Base-by-base conservation (phyloP, 345 rosid species). In the Abelmoschus esculentus region DNA sequence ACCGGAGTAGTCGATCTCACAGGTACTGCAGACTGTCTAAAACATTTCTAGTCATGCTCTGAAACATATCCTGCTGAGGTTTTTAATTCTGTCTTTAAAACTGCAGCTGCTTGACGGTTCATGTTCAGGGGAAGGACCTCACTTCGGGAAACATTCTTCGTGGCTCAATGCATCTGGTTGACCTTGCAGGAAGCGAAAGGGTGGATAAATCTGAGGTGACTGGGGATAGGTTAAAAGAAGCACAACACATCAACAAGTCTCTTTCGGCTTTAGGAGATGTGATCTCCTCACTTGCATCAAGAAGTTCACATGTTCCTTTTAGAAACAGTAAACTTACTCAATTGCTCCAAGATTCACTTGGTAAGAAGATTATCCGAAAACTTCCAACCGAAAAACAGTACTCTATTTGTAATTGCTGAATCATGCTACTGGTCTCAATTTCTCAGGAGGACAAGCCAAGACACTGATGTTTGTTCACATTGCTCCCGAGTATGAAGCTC, bases 1-100 rank as follows among this genome's bases (percentile, higher is more conserved):
- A 95, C 70, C 82, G 96, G 34, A 95, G 99, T 74, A 95, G 99
- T 76, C 93, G 98, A 76, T 95, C 99, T 70, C 99, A 95, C 78
- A 90, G 99, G 99, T 95, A 11, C 60, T 19, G 4, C 29, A 3
- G 6, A 56, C 32, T 28, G 26, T 34, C 59, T 36, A 5, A 19
- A 63, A 15, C n/a, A 40, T 26, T 55, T n/a, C 2, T 47, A 18
- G 19, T 64, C 52, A 19, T 69, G 76, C 4, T 67, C 34, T 15
- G 19, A 10, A 44, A 42, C 5, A 17, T 10, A 54, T 54, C 29
- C 58, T 46, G 28, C 66, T 77, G 70, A 83, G 26, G 76, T 72
- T 49, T 68, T 61, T 31, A 19, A 44, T 71, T 14, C 5, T 6
- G 28, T 32, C 42, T 64, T 54, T 31, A 54, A 17, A 54, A 70